Conservation (phyloP, 2,329 filamentous ascomycete genomes). For the Fusarium torreyae region DNA sequence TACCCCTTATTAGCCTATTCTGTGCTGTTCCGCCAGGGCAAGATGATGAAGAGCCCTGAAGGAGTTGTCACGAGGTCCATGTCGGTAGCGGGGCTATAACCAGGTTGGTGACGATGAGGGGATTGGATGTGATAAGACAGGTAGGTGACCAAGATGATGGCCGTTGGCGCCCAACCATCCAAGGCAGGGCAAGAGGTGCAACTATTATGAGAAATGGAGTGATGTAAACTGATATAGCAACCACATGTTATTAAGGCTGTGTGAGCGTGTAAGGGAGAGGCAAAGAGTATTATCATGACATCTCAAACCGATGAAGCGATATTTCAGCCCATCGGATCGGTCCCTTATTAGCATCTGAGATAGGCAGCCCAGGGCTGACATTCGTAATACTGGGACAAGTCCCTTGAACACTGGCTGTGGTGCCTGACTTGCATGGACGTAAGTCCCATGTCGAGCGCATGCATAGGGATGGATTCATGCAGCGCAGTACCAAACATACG, state of each 20-base stretch:
- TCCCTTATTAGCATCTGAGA: constrained; percentile 38
- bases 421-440: constrained; percentile 35
- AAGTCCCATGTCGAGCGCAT: constrained; percentile 38
- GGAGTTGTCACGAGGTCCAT: constrained; percentile 46
- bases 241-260: constrained; percentile 30
- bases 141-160: constrained; percentile 42
- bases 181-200: constrained; percentile 22
- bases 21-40: constrained; percentile 37
- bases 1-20: constrained; percentile 37
- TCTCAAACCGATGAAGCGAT: constrained; percentile 18
- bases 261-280: constrained; percentile 21
- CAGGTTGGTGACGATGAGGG: constrained; percentile 34
- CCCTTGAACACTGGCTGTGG: constrained; percentile 25
- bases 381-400: constrained; percentile 16
- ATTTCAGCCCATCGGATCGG: constrained; percentile 40
- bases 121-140: constrained; percentile 40
- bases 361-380: constrained; percentile 29
- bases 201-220: constrained; percentile 20
- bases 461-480: constrained; percentile 37
- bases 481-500: constrained; percentile 24
- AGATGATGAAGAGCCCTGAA: constrained; percentile 35
- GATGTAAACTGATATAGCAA: constrained; percentile 28
- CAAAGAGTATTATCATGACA: constrained; percentile 36
- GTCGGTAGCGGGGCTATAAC: constrained; percentile 44
- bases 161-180: constrained; percentile 28